phyloP scores from a whole-genome alignment of 2,329 filamentous ascomycete species.

The Canariomyces notabilis region DNA sequence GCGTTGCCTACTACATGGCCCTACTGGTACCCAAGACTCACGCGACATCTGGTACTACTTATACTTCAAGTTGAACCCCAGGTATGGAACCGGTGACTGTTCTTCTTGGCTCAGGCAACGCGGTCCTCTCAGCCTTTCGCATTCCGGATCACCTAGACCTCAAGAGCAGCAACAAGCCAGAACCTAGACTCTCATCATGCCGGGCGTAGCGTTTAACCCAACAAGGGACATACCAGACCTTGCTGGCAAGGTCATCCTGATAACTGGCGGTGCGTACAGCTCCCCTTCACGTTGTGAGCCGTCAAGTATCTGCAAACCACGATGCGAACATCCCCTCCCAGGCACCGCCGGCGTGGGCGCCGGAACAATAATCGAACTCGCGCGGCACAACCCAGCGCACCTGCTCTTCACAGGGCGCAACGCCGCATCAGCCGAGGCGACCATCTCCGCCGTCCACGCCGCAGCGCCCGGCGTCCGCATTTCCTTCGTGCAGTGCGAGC shows the following conservation, averaged over 20 bases:
- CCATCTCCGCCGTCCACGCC: conserved; percentile 8
- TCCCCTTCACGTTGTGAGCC: too few relatives aligned
- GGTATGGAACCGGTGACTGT: too few relatives aligned
- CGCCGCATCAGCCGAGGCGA: conserved; percentile 15
- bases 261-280: conserved; percentile 39
- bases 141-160: too few relatives aligned
- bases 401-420: conserved; percentile 26
- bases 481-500: conserved; percentile 12
- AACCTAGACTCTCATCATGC: too few relatives aligned
- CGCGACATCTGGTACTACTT: too few relatives aligned
- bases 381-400: conserved; percentile 31
- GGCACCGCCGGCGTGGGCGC: conserved; percentile 44
- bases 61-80: too few relatives aligned
- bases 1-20: too few relatives aligned
- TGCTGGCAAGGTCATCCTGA: conserved; percentile 38
- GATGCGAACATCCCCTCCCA: conserved; percentile 10
- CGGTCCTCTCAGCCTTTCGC: too few relatives aligned
- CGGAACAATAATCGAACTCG: conserved; percentile 37
- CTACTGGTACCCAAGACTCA: too few relatives aligned
- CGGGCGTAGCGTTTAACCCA: background rate
- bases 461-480: conserved; percentile 2
- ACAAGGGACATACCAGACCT: conserved; percentile 8
- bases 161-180: too few relatives aligned
- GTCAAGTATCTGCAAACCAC: too few relatives aligned
- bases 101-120: too few relatives aligned